Conservation (phyloP, 805 yeast genomes). For the Candida arabinofermentans region DNA sequence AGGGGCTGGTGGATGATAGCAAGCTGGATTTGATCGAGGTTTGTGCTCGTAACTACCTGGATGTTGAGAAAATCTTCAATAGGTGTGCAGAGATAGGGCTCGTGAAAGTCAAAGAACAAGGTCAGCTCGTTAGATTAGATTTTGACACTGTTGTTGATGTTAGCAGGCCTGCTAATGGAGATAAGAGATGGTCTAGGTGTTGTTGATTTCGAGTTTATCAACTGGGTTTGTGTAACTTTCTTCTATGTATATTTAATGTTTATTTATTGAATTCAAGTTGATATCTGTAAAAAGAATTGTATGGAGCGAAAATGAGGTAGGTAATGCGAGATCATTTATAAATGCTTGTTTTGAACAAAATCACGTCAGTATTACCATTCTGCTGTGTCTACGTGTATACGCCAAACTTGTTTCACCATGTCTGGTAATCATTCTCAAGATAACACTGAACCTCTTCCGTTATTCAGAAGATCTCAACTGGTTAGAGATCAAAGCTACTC, state of each 20-base stretch:
- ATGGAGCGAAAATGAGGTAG: no score
- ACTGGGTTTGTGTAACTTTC: background rate
- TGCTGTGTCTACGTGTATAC: no score
- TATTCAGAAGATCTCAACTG: constrained; percentile 1
- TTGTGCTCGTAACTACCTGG: constrained; percentile 24
- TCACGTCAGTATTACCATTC: no score
- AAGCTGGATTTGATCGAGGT: constrained; percentile 27
- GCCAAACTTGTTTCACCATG: no score
- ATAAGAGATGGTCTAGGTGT: constrained; percentile 8
- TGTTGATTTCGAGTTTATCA: constrained; percentile 6
- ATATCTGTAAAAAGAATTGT: no score
- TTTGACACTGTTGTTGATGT: constrained; percentile 26
- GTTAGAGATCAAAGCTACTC: constrained; percentile 1
- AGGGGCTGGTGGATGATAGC: constrained; percentile 22
- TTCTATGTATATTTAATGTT: background rate
- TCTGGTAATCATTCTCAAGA: background rate
- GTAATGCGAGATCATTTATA: no score
- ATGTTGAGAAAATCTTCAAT: constrained; percentile 25
- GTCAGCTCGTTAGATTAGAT: constrained; percentile 16
- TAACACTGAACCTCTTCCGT: background rate
- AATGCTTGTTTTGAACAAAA: no score
- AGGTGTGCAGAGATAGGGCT: constrained; percentile 26
- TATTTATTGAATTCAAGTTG: background rate
- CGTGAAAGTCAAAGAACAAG: constrained; percentile 12
- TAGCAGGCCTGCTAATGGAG: constrained; percentile 3